A percentile compares a stretch with the other conserved stretches of the same genome.
Conservation (phyloP, 495 filamentous ascomycete genomes). For the Penicillium paradoxum region DNA sequence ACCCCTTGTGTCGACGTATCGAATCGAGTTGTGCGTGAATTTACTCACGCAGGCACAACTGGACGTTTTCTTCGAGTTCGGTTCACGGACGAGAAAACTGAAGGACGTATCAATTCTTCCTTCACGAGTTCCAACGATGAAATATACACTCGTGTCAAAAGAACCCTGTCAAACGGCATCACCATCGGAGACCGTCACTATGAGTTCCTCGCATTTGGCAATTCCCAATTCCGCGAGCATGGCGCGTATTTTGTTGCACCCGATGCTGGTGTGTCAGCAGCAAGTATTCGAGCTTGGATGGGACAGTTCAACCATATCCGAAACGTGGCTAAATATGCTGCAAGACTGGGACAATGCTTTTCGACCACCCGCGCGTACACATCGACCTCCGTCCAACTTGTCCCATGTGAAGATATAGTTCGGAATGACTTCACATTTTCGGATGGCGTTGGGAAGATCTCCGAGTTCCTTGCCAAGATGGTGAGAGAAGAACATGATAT, state of each 20-base stretch:
- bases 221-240: conserved; percentile 90
- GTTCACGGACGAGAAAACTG: conserved; percentile 76
- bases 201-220: conserved; percentile 90
- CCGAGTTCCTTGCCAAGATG: conserved; percentile 65
- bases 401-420: conserved; percentile 57
- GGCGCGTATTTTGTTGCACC: conserved; percentile 86
- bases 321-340: conserved; percentile 77
- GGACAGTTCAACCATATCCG: conserved; percentile 74
- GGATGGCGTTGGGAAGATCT: conserved; percentile 94
- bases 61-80: conserved; percentile 89
- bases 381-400: conserved; percentile 33
- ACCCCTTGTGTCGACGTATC: conserved; percentile 78
- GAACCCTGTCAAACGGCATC: conserved; percentile 73
- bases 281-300: conserved; percentile 85
- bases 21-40: conserved; percentile 79
- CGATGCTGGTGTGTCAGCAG: conserved; percentile 53
- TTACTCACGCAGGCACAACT: conserved; percentile 52
- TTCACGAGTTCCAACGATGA: conserved; percentile 57
- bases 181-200: conserved; percentile 73
- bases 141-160: conserved; percentile 67
- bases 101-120: conserved; percentile 54
- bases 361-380: conserved; percentile 78
- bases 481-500: conserved; percentile 60
- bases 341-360: conserved; percentile 89
- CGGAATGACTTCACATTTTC: conserved; percentile 68